These are phyloP conservation scores for Coprinopsis sp. DNA, from an alignment of 768 basidiomycete species.

Conservation along the genomic window DNA sequence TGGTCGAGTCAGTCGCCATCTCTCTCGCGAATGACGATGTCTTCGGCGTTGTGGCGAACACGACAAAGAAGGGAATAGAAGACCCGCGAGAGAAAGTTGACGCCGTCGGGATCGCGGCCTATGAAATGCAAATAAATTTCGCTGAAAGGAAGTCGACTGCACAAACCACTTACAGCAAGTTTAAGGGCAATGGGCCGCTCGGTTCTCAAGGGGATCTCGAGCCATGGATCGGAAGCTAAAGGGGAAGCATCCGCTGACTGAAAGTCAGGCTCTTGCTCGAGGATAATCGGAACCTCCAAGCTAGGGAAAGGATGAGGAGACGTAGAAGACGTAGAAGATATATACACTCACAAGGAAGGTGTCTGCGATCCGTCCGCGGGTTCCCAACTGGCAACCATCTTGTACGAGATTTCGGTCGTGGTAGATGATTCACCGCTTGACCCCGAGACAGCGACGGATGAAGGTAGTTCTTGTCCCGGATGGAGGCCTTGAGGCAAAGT, in stretches of 20 bases:
- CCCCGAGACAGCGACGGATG: conserved; percentile 45
- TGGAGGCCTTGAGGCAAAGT: conserved; percentile 47
- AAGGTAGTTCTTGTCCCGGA: conserved; percentile 56
- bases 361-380: conserved; percentile 35
- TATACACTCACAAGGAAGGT: conserved; percentile 41
- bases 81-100: conserved; percentile 56
- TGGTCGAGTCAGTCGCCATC: conserved; percentile 66
- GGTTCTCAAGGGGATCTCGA: conserved; percentile 61
- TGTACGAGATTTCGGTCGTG: conserved; percentile 55
- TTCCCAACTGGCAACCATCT: conserved; percentile 56
- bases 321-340: conserved; percentile 7
- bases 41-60: conserved; percentile 62
- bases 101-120: conserved; percentile 64
- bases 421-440: conserved; percentile 28
- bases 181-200: conserved; percentile 61
- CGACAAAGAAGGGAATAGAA: conserved; percentile 68
- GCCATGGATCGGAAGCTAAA: conserved; percentile 49
- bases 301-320: conserved; percentile 28
- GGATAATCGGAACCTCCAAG: conserved; percentile 59
- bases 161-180: conserved; percentile 51
- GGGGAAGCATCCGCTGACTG: conserved; percentile 47
- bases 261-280: conserved; percentile 57
- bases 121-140: conserved; percentile 5
- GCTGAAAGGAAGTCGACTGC: not conserved
- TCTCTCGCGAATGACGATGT: conserved; percentile 53